phyloP scores from a whole-genome alignment of 352 stramenopile genomes.

The Phytophthora tubulina region DNA sequence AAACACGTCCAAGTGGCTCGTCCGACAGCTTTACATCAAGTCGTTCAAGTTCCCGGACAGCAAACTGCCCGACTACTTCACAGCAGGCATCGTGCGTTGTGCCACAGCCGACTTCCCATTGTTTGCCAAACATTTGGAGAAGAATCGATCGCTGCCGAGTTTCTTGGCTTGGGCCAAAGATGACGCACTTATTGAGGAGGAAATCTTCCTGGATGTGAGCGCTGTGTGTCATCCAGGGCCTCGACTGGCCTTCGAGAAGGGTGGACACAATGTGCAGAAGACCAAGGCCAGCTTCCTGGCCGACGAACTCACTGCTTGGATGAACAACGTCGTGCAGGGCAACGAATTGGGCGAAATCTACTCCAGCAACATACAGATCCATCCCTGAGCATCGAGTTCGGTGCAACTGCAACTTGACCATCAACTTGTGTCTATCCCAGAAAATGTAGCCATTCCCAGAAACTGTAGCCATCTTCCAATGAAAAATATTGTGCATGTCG shows the following conservation, averaged over 20 bases:
- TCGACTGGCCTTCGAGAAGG: slow-evolving; percentile 57
- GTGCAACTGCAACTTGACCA: slow-evolving; percentile 18
- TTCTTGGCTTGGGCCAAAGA: slow-evolving; percentile 70
- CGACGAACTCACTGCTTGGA: slow-evolving; percentile 54
- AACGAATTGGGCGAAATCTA: slow-evolving; percentile 13
- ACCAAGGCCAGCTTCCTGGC: slow-evolving; percentile 60
- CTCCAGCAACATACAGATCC: slow-evolving; percentile 19
- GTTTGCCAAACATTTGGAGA: slow-evolving; percentile 44
- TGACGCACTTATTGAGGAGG: slow-evolving; percentile 69
- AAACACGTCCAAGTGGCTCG: slow-evolving; percentile 32
- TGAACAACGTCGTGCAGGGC: slow-evolving; percentile 41
- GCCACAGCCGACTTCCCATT: slow-evolving; percentile 57
- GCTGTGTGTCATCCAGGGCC: slow-evolving; percentile 40
- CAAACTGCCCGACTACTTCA: slow-evolving; percentile 61
- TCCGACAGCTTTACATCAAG: slow-evolving; percentile 61
- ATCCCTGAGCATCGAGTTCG: slow-evolving; percentile 18
- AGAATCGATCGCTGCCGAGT: slow-evolving; percentile 44
- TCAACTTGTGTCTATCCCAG: slow-evolving; percentile 1
- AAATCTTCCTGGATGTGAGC: slow-evolving; percentile 58
- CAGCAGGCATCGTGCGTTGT: slow-evolving; percentile 61
- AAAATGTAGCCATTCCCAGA: not conserved
- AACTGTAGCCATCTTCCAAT: not conserved
- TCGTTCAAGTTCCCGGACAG: slow-evolving; percentile 59
- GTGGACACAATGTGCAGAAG: slow-evolving; percentile 85
- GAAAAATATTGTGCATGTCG: not conserved